A percentile compares a stretch with the other conserved stretches of the same genome.
Evolutionary conservation across 2,329 filamentous ascomycete species (phyloP).

Genomic region (Septoria petroselini): DNA sequence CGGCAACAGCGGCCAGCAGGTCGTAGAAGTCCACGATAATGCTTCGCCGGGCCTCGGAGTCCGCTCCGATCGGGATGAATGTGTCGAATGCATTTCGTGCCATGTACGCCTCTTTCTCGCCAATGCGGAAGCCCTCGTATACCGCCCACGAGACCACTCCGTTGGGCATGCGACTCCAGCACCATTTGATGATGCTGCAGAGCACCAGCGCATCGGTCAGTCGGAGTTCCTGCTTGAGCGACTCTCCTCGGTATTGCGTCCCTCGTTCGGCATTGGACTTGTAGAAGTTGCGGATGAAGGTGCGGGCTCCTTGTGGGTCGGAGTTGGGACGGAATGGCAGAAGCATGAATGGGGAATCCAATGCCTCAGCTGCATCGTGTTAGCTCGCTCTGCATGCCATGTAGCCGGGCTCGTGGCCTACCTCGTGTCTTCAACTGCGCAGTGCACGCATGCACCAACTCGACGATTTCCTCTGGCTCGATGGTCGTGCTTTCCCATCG

Average conservation of each 20-base stretch:
- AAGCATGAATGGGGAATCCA: slow-evolving; percentile 88
- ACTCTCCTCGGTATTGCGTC: slow-evolving; percentile 60
- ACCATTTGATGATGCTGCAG: slow-evolving; percentile 95
- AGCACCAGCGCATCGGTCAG: slow-evolving; percentile 94
- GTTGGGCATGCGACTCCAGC: slow-evolving; percentile 87
- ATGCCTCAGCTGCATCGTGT: slow-evolving; percentile 53
- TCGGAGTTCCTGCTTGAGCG: slow-evolving; percentile 78
- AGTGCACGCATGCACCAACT: slow-evolving; percentile 79
- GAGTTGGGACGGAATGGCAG: slow-evolving; percentile 87
- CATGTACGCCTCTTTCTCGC: slow-evolving; percentile 88
- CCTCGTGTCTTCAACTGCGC: slow-evolving; percentile 91
- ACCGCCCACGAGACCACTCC: slow-evolving; percentile 96
- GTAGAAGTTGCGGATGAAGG: slow-evolving; percentile 91
- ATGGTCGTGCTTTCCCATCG: slow-evolving; percentile 82
- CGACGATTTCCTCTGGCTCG: slow-evolving; percentile 85
- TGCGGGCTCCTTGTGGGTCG: slow-evolving; percentile 85
- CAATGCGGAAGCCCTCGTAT: slow-evolving; percentile 92
- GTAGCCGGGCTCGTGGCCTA: slow-evolving; percentile 46
- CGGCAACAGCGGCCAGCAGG: slow-evolving; percentile 82
- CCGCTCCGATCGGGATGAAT: slow-evolving; percentile 90
- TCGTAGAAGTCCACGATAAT: slow-evolving; percentile 98
- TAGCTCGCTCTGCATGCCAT: slow-evolving; percentile 11
- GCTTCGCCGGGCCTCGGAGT: slow-evolving; percentile 76
- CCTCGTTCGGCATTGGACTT: slow-evolving; percentile 62
- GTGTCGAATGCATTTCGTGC: slow-evolving; percentile 92